phyloP scores from a whole-genome alignment of 73 alveolate genomes.

The Uronychia binucleata region DNA sequence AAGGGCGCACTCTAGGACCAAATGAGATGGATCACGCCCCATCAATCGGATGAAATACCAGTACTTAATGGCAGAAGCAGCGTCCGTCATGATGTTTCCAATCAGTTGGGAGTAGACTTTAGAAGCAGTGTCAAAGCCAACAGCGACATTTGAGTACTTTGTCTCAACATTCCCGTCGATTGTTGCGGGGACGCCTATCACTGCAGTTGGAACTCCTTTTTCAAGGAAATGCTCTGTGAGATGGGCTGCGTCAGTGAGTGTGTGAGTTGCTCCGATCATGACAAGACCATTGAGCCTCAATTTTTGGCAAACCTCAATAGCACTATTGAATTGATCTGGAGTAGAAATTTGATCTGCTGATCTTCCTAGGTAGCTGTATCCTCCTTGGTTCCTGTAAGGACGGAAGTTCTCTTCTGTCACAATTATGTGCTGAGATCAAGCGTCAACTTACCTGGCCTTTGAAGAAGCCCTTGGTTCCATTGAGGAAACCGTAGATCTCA shows the following conservation, averaged over 20 bases:
- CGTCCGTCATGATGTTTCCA: slow-evolving; percentile 81
- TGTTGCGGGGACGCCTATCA: slow-evolving; percentile 87
- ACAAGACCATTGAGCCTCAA: slow-evolving; percentile 82
- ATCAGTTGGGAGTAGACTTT: slow-evolving; percentile 85
- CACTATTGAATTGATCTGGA: slow-evolving; percentile 23
- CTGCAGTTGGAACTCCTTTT: slow-evolving; percentile 66
- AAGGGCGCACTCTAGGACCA: slow-evolving; percentile 87
- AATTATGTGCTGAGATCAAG: slow-evolving; percentile 12
- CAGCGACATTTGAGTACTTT: slow-evolving; percentile 66
- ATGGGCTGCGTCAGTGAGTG: slow-evolving; percentile 82
- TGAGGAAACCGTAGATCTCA: slow-evolving; percentile 60
- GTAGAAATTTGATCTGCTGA: slow-evolving; percentile 65
- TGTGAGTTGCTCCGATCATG: slow-evolving; percentile 92
- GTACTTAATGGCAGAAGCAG: slow-evolving; percentile 90
- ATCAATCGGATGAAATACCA: slow-evolving; percentile 90
- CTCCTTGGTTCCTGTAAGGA: slow-evolving; percentile 75
- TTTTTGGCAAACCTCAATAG: slow-evolving; percentile 37
- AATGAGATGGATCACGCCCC: slow-evolving; percentile 95
- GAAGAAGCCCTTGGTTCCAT: slow-evolving; percentile 73
- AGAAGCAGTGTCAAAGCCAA: slow-evolving; percentile 90
- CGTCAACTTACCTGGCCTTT: slow-evolving; percentile 4
- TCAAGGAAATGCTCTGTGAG: slow-evolving; percentile 81
- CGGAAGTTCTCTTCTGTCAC: slow-evolving; percentile 60
- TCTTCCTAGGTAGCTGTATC: slow-evolving; percentile 73
- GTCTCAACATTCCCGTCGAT: slow-evolving; percentile 83